Evolutionary conservation across 495 filamentous ascomycete genomes (phyloP).

Genomic region (Penicillium ochrochloron): DNA sequence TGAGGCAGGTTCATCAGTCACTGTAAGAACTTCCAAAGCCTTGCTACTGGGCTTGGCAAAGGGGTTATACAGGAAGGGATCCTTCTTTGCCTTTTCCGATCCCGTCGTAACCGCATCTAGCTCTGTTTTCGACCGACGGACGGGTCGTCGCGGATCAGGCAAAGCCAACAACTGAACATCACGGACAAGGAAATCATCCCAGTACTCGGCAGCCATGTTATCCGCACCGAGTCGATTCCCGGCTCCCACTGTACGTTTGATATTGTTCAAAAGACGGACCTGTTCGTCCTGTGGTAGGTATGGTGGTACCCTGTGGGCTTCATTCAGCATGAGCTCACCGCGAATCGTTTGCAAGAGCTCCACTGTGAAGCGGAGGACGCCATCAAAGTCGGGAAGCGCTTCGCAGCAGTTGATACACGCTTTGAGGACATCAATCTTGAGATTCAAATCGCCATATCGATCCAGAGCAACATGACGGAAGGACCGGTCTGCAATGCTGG

Average conservation of each 20-base stretch:
- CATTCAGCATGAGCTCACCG: conserved; percentile 75
- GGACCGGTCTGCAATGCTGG: conserved; percentile 47
- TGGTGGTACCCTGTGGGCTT: conserved; percentile 52
- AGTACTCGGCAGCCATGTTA: conserved; percentile 79
- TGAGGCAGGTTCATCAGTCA: conserved; percentile 73
- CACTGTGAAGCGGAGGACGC: conserved; percentile 82
- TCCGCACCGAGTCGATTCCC: conserved; percentile 72
- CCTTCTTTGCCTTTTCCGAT: conserved; percentile 59
- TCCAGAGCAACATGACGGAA: conserved; percentile 47
- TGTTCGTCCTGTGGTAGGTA: conserved; percentile 82
- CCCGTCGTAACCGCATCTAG: conserved; percentile 64
- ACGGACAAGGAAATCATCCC: conserved; percentile 93
- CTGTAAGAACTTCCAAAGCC: conserved; percentile 66
- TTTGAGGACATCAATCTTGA: conserved; percentile 85
- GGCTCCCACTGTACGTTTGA: conserved; percentile 78
- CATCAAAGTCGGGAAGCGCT: conserved; percentile 88
- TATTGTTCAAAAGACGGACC: conserved; percentile 75
- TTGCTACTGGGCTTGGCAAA: conserved; percentile 71
- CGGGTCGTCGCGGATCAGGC: conserved; percentile 58
- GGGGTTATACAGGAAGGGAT: conserved; percentile 92
- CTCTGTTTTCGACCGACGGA: conserved; percentile 72
- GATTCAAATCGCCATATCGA: conserved; percentile 52
- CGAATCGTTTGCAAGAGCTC: conserved; percentile 76
- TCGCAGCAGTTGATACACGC: conserved; percentile 90
- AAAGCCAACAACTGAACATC: conserved; percentile 71